These are phyloP conservation scores for Magnusiomyces ingens DNA, from an alignment of 1,139 yeast species.

Conservation along the genomic window DNA sequence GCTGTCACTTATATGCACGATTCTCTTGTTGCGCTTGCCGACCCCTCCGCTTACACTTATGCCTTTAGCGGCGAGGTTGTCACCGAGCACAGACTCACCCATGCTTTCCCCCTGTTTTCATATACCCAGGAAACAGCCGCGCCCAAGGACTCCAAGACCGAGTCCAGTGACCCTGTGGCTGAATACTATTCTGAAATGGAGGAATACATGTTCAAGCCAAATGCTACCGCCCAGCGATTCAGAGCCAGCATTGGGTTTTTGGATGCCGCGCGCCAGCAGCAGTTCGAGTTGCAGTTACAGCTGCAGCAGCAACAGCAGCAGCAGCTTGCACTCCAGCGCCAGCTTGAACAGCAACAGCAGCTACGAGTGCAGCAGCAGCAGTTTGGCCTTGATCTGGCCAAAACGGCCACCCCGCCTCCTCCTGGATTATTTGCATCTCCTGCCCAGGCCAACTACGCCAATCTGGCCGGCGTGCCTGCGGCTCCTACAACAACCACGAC, in stretches of 20 bases:
- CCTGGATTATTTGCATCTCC: slow-evolving; percentile 1
- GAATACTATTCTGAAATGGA: background rate
- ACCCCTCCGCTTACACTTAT: background rate
- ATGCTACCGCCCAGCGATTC: background rate
- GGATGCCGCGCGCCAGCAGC: background rate
- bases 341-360: slow-evolving; percentile 1
- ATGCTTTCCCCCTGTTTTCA: background rate
- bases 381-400: background rate
- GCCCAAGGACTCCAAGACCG: background rate
- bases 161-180: background rate
- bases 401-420: slow-evolving; percentile 3
- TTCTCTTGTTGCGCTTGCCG: background rate
- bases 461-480: too few species aligned
- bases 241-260: slow-evolving; percentile 1
- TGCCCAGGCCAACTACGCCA: too few species aligned
- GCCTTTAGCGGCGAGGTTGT: background rate
- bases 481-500: too few species aligned
- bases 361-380: slow-evolving; percentile 1
- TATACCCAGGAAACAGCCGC: background rate
- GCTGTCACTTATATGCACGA: slow-evolving; percentile 5
- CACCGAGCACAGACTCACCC: background rate
- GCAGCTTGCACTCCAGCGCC: background rate
- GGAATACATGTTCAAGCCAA: slow-evolving; percentile 1
- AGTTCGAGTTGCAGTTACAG: background rate
- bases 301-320: background rate